Conservation (phyloP, 1,139 yeast genomes). For the Kurtzmaniella quercitrusa region DNA sequence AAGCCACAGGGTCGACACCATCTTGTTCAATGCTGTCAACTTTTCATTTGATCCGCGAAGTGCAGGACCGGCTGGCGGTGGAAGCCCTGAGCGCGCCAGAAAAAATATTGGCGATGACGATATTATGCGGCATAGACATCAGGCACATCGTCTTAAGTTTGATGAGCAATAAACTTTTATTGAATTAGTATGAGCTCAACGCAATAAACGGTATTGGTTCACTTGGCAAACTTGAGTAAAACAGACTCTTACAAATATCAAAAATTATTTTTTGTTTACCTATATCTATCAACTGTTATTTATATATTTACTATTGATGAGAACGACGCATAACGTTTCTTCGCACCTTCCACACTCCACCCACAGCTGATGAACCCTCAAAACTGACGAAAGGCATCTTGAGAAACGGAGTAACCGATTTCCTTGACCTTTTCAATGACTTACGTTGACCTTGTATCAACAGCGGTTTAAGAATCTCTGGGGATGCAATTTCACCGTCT, state of each 20-base stretch:
- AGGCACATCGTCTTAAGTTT: too few relatives aligned
- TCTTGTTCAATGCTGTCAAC: not conserved
- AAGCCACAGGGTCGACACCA: not conserved
- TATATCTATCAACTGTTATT: not conserved
- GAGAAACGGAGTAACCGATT: slow-evolving; percentile 12
- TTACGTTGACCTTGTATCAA: slow-evolving; percentile 13
- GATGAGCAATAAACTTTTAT: too few relatives aligned
- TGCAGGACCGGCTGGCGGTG: too few relatives aligned
- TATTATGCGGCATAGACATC: too few relatives aligned
- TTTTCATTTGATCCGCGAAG: not conserved
- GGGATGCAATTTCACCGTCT: slow-evolving; percentile 48
- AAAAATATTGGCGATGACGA: too few relatives aligned
- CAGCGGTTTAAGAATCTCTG: slow-evolving; percentile 29
- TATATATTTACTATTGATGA: slow-evolving; percentile 12
- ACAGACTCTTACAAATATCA: too few relatives aligned
- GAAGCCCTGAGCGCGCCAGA: too few relatives aligned
- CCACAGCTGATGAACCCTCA: slow-evolving; percentile 43
- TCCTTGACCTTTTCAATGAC: slow-evolving; percentile 8
- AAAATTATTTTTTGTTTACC: not conserved
- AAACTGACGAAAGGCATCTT: slow-evolving; percentile 51
- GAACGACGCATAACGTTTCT: slow-evolving; percentile 57
- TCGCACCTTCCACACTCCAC: slow-evolving; percentile 61
- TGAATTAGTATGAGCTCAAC: too few relatives aligned
- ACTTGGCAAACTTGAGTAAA: too few relatives aligned
- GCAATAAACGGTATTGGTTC: too few relatives aligned